Percentiles rank a stretch among this genome's conserved stretches.
Conservation (phyloP, 306 rosid genomes). For the Coriaria nepalensis region DNA sequence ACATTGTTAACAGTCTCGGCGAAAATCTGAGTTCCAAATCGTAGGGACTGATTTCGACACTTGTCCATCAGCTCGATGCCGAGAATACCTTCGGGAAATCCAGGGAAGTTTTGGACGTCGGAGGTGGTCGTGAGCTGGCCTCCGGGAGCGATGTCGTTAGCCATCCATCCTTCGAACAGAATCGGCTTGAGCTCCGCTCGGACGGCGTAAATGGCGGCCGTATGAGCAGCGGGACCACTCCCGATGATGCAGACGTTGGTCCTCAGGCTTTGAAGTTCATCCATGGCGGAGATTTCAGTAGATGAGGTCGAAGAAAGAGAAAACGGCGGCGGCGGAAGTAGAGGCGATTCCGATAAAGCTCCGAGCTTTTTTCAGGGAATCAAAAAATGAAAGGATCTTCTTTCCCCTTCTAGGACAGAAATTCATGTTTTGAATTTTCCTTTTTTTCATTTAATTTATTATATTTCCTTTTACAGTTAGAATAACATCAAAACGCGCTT, state of each 20-base stretch:
- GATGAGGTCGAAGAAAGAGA: slow-evolving; percentile 9
- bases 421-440: no score
- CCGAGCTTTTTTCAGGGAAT: slow-evolving; percentile 22
- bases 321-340: not conserved
- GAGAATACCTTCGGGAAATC: slow-evolving; percentile 60
- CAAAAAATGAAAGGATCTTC: not conserved
- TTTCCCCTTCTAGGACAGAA: no score
- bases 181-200: slow-evolving; percentile 82
- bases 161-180: slow-evolving; percentile 95
- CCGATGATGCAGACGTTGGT: slow-evolving; percentile 77
- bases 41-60: slow-evolving; percentile 50
- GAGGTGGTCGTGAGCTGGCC: slow-evolving; percentile 91
- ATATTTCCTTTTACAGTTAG: no score
- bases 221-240: slow-evolving; percentile 83
- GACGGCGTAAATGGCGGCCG: slow-evolving; percentile 79
- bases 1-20: slow-evolving; percentile 62
- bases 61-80: slow-evolving; percentile 69
- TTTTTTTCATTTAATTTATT: no score
- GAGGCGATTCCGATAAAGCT: slow-evolving; percentile 10
- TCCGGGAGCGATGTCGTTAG: slow-evolving; percentile 77
- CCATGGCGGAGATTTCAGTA: slow-evolving; percentile 23
- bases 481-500: no score
- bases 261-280: slow-evolving; percentile 19
- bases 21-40: slow-evolving; percentile 68
- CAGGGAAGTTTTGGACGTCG: slow-evolving; percentile 85